phyloP scores from a whole-genome alignment of 306 rosid genomes.

The Cucurbita argyrosperma region DNA sequence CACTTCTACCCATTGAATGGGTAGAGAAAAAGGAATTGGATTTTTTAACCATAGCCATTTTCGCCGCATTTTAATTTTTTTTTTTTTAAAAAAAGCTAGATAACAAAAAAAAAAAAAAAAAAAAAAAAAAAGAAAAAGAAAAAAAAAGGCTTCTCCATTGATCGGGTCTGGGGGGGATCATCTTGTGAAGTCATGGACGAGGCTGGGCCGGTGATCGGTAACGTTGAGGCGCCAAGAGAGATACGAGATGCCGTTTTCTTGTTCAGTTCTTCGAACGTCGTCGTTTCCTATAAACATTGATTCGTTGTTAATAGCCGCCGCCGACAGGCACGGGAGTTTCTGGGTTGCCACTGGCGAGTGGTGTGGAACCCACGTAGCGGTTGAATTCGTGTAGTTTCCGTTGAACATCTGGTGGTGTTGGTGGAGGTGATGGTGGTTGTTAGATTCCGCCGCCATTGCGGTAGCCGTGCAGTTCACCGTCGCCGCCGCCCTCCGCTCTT shows the following conservation, averaged over 20 bases:
- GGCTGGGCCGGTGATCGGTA: conserved; percentile 56
- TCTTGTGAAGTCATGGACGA: conserved; percentile 87
- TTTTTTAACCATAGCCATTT: background rate
- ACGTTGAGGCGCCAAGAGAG: conserved; percentile 92
- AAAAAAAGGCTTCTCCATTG: background rate
- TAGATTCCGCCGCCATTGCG: background rate
- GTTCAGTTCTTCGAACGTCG: background rate
- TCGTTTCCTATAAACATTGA: conserved; percentile 7
- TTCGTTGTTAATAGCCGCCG: conserved; percentile 31
- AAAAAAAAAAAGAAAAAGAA: background rate
- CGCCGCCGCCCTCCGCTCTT: conserved; percentile 37
- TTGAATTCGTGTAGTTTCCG: background rate
- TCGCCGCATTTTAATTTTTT: background rate
- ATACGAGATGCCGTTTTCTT: conserved; percentile 40
- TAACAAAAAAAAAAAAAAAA: background rate
- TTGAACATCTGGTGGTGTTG: background rate
- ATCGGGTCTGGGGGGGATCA: conserved; percentile 8
- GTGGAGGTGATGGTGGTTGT: background rate
- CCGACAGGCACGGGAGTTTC: conserved; percentile 46
- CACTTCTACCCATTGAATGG: background rate
- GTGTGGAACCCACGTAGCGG: background rate
- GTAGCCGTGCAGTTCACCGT: background rate
- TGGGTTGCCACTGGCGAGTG: conserved; percentile 23
- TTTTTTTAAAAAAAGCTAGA: no score
- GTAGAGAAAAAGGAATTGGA: background rate